Conservation (phyloP, 83 land plant species). For the Isoetes engelmannii region DNA sequence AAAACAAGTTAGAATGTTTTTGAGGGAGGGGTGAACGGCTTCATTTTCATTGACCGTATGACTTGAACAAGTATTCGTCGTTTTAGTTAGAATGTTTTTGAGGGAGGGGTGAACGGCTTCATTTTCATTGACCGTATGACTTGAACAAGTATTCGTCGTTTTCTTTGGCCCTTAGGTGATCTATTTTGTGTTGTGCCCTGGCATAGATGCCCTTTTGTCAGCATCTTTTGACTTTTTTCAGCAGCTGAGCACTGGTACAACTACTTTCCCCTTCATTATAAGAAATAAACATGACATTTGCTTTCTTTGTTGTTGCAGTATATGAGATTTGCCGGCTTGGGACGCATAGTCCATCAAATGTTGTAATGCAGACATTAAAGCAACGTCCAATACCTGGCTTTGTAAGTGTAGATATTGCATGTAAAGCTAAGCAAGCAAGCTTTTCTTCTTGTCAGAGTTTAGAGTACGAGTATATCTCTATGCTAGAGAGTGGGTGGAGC, state of each 20-base stretch:
- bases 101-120: neutral
- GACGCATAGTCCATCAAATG: conserved; percentile 52
- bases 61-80: neutral
- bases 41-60: neutral
- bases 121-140: neutral
- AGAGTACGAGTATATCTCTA: conserved; percentile 18
- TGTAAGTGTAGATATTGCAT: conserved; percentile 62
- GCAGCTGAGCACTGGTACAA: conserved; percentile 80
- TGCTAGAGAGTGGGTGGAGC: conserved; percentile 27
- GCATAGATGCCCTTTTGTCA: conserved; percentile 61
- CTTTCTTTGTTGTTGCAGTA: conserved; percentile 42
- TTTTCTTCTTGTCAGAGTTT: conserved; percentile 15
- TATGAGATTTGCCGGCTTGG: conserved; percentile 90
- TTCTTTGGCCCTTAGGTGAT: conserved; percentile 42
- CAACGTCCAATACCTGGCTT: conserved; percentile 49
- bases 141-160: neutral
- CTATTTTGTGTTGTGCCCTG: conserved; percentile 72
- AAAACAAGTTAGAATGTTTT: no score
- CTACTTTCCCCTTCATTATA: neutral
- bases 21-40: neutral
- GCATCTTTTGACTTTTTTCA: conserved; percentile 88
- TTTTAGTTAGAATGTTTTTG: no score
- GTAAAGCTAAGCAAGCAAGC: conserved; percentile 27
- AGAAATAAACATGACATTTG: conserved; percentile 5
- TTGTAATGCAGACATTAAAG: conserved; percentile 35